A percentile compares a stretch with the other conserved stretches of the same genome.
These are phyloP conservation scores for Sanghuangporus sanghuang DNA, from an alignment of 1,284 basidiomycete genomes.

Conservation along the genomic window DNA sequence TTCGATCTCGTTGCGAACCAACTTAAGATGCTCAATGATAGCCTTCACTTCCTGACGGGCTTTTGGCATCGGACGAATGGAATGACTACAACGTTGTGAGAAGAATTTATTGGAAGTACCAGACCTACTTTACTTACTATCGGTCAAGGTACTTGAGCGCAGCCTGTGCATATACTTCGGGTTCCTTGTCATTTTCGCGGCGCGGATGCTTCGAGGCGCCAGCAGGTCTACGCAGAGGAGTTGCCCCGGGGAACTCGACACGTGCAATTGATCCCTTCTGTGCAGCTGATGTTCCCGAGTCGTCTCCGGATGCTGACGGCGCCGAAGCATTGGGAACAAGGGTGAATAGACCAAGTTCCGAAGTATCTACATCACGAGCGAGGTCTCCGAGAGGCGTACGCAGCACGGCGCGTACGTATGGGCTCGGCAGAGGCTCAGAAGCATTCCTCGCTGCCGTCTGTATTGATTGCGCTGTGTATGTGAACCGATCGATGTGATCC, in stretches of 20 bases:
- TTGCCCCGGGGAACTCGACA: slow-evolving; percentile 61
- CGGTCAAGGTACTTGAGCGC: slow-evolving; percentile 68
- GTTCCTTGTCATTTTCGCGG: slow-evolving; percentile 43
- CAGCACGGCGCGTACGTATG: slow-evolving; percentile 46
- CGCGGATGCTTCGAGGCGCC: slow-evolving; percentile 33
- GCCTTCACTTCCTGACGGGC: slow-evolving; percentile 50
- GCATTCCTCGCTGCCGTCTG: background rate
- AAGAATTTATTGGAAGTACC: background rate
- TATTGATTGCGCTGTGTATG: slow-evolving; percentile 14
- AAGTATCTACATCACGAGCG: slow-evolving; percentile 52
- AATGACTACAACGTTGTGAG: slow-evolving; percentile 35
- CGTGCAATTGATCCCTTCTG: slow-evolving; percentile 59
- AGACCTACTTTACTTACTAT: slow-evolving; percentile 46
- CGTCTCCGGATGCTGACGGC: slow-evolving; percentile 64
- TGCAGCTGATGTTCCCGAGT: slow-evolving; percentile 51
- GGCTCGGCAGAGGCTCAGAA: background rate
- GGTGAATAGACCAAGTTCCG: slow-evolving; percentile 70
- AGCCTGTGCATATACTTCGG: slow-evolving; percentile 69
- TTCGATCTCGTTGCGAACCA: slow-evolving; percentile 48
- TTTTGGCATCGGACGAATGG: slow-evolving; percentile 67
- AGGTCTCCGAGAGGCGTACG: slow-evolving; percentile 59
- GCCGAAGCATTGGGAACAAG: slow-evolving; percentile 31
- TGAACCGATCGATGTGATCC: slow-evolving; percentile 18
- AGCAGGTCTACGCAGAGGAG: slow-evolving; percentile 52
- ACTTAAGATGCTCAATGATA: slow-evolving; percentile 49